These are phyloP conservation scores for Pulveroboletus sp. DNA, from an alignment of 768 basidiomycete species.

Conservation along the genomic window DNA sequence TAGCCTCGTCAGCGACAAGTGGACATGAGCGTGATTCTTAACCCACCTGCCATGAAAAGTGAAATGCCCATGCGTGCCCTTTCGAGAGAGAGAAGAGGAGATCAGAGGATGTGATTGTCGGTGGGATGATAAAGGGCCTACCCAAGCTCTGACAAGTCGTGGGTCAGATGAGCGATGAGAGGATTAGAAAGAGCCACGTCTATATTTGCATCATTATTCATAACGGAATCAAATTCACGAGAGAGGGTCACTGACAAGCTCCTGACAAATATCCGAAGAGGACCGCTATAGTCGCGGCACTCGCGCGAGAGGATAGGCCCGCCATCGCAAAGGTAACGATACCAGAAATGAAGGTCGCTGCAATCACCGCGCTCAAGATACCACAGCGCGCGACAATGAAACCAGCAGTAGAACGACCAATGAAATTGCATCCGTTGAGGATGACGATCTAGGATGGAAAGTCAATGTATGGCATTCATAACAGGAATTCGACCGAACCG, in stretches of 20 bases:
- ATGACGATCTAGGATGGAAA: constrained; percentile 30
- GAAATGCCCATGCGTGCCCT: constrained; percentile 44
- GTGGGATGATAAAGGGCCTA: constrained; percentile 16
- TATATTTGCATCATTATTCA: constrained; percentile 5
- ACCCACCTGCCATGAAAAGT: constrained; percentile 42
- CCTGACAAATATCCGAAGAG: constrained; percentile 51
- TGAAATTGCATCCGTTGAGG: constrained; percentile 32
- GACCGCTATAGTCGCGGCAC: constrained; percentile 35
- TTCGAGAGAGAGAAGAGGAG: not conserved
- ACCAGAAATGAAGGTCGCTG: constrained; percentile 31
- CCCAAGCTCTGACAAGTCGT: constrained; percentile 47
- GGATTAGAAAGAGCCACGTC: constrained; percentile 41
- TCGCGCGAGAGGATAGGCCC: constrained; percentile 33
- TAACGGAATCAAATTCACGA: not conserved
- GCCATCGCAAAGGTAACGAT: constrained; percentile 43
- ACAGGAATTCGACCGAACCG: constrained; percentile 30
- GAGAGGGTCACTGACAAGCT: constrained; percentile 28
- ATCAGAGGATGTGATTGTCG: constrained; percentile 7
- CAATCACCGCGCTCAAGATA: constrained; percentile 39
- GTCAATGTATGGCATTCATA: not conserved
- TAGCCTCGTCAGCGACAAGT: not conserved
- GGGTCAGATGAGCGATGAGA: constrained; percentile 39
- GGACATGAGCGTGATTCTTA: not conserved
- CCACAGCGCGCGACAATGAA: constrained; percentile 37
- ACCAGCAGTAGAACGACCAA: constrained; percentile 36